Evolutionary conservation across 257 asterid genomes (phyloP).

Genomic region (Ilex aquifolium): DNA sequence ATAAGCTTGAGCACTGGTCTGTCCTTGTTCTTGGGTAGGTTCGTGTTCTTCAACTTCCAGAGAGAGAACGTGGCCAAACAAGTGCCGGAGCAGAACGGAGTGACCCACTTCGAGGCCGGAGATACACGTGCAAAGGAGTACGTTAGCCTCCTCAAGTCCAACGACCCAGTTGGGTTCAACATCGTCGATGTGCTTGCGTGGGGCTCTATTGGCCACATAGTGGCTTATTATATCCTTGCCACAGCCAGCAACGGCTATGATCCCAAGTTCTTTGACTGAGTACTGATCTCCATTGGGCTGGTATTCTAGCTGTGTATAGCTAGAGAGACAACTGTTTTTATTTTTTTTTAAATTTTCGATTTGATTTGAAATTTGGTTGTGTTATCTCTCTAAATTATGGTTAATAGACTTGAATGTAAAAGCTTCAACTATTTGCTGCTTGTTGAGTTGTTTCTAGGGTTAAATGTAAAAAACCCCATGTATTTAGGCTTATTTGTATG

Average conservation of each 20-base stretch:
- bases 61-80: slow-evolving; percentile 92
- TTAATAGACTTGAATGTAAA: not conserved
- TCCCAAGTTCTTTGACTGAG: slow-evolving; percentile 55
- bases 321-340: not conserved
- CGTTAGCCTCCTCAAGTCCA: slow-evolving; percentile 81
- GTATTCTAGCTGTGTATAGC: not conserved
- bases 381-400: too few species aligned
- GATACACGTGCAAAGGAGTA: slow-evolving; percentile 89
- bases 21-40: slow-evolving; percentile 79
- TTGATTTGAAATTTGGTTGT: not conserved
- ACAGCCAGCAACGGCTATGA: slow-evolving; percentile 96
- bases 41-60: slow-evolving; percentile 95
- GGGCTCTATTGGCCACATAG: slow-evolving; percentile 96
- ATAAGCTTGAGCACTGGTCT: slow-evolving; percentile 92
- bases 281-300: not conserved
- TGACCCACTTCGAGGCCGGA: slow-evolving; percentile 87
- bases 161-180: slow-evolving; percentile 94
- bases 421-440: too few species aligned
- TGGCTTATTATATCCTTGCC: slow-evolving; percentile 87
- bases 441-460: too few species aligned
- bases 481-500: too few species aligned
- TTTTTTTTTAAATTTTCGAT: too few species aligned
- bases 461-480: too few species aligned
- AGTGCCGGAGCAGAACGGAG: slow-evolving; percentile 90
- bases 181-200: slow-evolving; percentile 91